Evolutionary conservation across 176 grass and related monocot species (phyloP), one percentile per base, ranked within the genome.

Genomic region (Oropetium thomaeum): DNA sequence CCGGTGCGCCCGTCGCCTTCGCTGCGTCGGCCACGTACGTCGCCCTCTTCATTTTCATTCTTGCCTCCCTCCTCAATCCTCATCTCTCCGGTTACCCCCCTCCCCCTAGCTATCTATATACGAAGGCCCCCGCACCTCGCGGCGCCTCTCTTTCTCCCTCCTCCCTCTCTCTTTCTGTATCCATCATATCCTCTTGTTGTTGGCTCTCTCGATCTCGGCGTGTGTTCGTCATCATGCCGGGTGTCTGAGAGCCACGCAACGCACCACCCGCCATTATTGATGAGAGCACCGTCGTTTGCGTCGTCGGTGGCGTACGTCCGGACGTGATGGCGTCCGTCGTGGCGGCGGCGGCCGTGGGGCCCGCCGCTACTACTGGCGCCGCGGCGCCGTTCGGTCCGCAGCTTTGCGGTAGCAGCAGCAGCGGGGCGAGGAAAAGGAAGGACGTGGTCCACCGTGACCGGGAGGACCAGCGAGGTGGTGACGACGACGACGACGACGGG

Each of bases 391-490:
- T 26, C 62, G 20, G 14, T 27, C 80, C 61, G n/a, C 41, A 47
- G 69, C 5, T 37, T 16, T 79, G 62, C 61, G 73, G 74, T n/a
- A n/a, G n/a, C 27, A 67, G 67, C 0, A 57, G 83, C 0, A 51
- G 78, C 23, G 69, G 86, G 70, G 76, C 76, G 30, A 80, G 81
- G 86, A 88, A 84, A 81, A 79, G 86, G 86, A 84, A 84, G 76
- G 86, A 88, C 39, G 86, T 80, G 20, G 81, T 83, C 73, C 79
- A 38, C 44, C 44, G 4, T 1, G 10, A 38, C 44, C 44, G 4
- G 14, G 10, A 42, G 47, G 64, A 57, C 78, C 34, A 64, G 72
- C n/a, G 71, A 59, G 74, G 79, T 41, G 38, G 84, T 5, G 70
- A 0, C 62, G 55, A 1, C 26, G 8, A 8, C 43, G 7, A 3